phyloP scores from a whole-genome alignment of 495 filamentous ascomycete genomes.

The Aspergillus haitiensis region DNA sequence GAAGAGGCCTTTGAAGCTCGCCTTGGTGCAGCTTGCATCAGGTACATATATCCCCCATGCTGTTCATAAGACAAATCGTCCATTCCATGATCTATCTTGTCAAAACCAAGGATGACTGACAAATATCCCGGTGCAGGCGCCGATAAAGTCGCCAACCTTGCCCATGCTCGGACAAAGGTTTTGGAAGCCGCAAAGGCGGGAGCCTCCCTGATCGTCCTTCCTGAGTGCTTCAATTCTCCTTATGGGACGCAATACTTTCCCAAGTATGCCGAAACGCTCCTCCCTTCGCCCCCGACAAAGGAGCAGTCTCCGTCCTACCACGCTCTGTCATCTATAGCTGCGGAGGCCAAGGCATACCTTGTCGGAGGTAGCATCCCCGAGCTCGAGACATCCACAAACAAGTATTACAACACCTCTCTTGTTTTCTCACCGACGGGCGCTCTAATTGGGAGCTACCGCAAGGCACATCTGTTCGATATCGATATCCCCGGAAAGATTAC shows the following conservation, averaged over 20 bases:
- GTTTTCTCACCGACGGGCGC: constrained; percentile 75
- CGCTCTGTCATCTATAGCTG: constrained; percentile 75
- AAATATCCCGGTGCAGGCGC: constrained; percentile 48
- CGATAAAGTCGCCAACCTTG: constrained; percentile 84
- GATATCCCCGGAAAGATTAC: constrained; percentile 92
- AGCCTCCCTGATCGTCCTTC: constrained; percentile 61
- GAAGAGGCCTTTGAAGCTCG: constrained; percentile 74
- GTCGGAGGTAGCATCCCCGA: constrained; percentile 95
- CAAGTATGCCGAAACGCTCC: constrained; percentile 83
- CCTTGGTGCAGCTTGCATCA: constrained; percentile 77
- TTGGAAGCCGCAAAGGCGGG: constrained; percentile 74
- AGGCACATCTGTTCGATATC: constrained; percentile 98
- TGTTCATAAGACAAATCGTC: background rate
- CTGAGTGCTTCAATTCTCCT: constrained; percentile 96
- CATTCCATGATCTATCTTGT: background rate
- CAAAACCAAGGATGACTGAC: constrained; percentile 2
- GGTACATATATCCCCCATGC: constrained; percentile 41
- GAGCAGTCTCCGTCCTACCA: constrained; percentile 78
- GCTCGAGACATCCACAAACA: constrained; percentile 58
- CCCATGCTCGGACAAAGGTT: constrained; percentile 76
- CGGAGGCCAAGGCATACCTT: constrained; percentile 72
- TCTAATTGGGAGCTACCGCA: constrained; percentile 84
- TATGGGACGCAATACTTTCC: constrained; percentile 91
- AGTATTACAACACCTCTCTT: constrained; percentile 89
- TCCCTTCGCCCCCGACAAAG: constrained; percentile 71